phyloP scores from a whole-genome alignment of 805 yeast genomes.

The Candida lessepsii region DNA sequence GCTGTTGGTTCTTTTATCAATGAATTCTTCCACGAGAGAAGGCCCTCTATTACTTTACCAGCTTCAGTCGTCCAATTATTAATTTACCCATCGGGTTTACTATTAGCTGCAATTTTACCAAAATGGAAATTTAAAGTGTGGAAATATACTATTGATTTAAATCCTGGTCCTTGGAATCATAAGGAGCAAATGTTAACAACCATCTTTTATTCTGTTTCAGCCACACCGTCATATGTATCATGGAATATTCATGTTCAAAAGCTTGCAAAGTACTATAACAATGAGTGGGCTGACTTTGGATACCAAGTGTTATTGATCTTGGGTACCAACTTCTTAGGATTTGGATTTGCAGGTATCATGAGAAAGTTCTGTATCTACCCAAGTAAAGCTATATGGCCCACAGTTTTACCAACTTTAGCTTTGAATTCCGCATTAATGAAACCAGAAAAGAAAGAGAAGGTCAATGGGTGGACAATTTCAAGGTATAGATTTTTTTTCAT shows the following conservation, averaged over 20 bases:
- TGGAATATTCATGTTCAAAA: constrained; percentile 26
- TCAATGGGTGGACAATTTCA: constrained; percentile 31
- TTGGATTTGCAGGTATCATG: constrained; percentile 30
- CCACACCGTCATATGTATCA: constrained; percentile 25
- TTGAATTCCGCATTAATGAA: constrained; percentile 27
- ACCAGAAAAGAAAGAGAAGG: constrained; percentile 23
- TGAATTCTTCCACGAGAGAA: constrained; percentile 53
- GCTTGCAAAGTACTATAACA: constrained; percentile 21
- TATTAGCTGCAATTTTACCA: constrained; percentile 40
- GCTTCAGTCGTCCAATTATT: constrained; percentile 45
- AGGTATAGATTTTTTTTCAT: constrained; percentile 23
- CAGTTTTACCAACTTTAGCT: constrained; percentile 27
- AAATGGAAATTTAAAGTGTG: constrained; percentile 25
- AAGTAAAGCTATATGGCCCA: constrained; percentile 26
- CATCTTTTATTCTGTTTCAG: constrained; percentile 35
- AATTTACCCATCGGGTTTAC: constrained; percentile 41
- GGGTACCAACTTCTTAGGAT: constrained; percentile 26
- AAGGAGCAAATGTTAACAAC: constrained; percentile 70
- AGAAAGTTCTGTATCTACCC: constrained; percentile 29
- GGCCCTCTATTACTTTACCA: constrained; percentile 44
- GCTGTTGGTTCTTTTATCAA: constrained; percentile 51
- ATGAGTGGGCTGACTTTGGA: constrained; percentile 27
- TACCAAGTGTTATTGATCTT: constrained; percentile 23
- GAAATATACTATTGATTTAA: constrained; percentile 20
- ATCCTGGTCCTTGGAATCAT: constrained; percentile 44